phyloP scores from a whole-genome alignment of 768 basidiomycete species.

The Phanerochaete carnosa region DNA sequence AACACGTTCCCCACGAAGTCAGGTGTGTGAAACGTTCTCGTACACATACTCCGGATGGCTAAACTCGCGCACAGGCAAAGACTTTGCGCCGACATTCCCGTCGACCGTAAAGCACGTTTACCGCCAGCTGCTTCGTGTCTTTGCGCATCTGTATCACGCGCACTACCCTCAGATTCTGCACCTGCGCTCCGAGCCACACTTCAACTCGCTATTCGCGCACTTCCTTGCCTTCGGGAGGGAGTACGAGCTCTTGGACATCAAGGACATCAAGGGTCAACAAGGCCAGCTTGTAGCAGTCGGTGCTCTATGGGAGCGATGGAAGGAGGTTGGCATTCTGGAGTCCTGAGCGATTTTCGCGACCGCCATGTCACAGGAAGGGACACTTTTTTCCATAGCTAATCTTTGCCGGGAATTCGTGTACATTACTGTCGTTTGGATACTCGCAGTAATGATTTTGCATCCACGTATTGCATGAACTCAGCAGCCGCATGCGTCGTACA shows the following conservation, averaged over 20 bases:
- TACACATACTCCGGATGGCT: neutral
- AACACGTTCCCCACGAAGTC: conserved; percentile 92
- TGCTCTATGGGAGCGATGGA: conserved; percentile 85
- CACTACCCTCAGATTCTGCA: conserved; percentile 92
- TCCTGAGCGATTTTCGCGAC: conserved; percentile 17
- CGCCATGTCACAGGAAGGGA: neutral
- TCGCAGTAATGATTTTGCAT: conserved; percentile 2
- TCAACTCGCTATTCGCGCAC: conserved; percentile 97
- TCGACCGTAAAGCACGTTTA: conserved; percentile 91
- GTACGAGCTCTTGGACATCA: conserved; percentile 86
- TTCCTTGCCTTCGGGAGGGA: conserved; percentile 95
- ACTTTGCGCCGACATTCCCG: conserved; percentile 87
- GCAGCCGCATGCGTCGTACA: neutral
- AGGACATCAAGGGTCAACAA: conserved; percentile 76
- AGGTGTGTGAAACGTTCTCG: conserved; percentile 45
- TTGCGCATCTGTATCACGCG: conserved; percentile 95
- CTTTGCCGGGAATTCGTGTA: conserved; percentile 10
- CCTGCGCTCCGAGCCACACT: conserved; percentile 90
- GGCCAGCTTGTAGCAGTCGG: conserved; percentile 68
- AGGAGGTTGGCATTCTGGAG: conserved; percentile 76
- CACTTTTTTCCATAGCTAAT: conserved; percentile 8
- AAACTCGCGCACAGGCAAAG: conserved; percentile 53
- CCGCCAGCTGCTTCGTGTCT: conserved; percentile 93
- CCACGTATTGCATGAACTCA: neutral
- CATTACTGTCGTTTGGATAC: conserved; percentile 8